phyloP scores from a whole-genome alignment of 768 basidiomycete genomes.

The Gloeophyllum trabeum region DNA sequence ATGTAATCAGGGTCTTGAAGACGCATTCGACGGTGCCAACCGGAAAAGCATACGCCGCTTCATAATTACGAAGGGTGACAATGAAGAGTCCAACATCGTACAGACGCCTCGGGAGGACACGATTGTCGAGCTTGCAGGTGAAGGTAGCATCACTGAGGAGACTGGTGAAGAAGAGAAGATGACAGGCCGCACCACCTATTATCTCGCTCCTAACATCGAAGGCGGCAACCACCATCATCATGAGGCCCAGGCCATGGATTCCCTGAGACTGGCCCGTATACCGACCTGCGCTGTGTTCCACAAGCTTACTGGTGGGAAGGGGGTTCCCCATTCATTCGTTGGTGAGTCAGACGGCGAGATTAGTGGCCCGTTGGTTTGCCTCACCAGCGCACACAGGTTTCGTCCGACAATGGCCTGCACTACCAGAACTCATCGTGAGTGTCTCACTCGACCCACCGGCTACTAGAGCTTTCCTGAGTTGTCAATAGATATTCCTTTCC shows the following conservation, averaged over 20 bases:
- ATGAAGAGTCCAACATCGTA: too few relatives aligned
- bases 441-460: background rate
- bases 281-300: constrained; percentile 48
- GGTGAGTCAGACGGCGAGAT: constrained; percentile 23
- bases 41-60: constrained; percentile 43
- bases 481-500: constrained; percentile 60
- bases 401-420: constrained; percentile 53
- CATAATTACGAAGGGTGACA: too few relatives aligned
- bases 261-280: constrained; percentile 27
- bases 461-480: constrained; percentile 16
- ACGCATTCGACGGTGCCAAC: constrained; percentile 45
- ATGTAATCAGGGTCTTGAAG: constrained; percentile 35
- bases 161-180: too few relatives aligned
- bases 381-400: constrained; percentile 25
- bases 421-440: constrained; percentile 55
- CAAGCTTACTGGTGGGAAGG: constrained; percentile 37
- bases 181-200: too few relatives aligned
- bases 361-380: too few relatives aligned
- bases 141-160: too few relatives aligned
- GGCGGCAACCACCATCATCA: too few relatives aligned
- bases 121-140: too few relatives aligned
- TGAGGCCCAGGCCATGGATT: too few relatives aligned
- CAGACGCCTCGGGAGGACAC: too few relatives aligned
- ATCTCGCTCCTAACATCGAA: too few relatives aligned
- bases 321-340: constrained; percentile 55